Conservation (phyloP, 495 filamentous ascomycete species). For the Aspergillus ostianus region DNA sequence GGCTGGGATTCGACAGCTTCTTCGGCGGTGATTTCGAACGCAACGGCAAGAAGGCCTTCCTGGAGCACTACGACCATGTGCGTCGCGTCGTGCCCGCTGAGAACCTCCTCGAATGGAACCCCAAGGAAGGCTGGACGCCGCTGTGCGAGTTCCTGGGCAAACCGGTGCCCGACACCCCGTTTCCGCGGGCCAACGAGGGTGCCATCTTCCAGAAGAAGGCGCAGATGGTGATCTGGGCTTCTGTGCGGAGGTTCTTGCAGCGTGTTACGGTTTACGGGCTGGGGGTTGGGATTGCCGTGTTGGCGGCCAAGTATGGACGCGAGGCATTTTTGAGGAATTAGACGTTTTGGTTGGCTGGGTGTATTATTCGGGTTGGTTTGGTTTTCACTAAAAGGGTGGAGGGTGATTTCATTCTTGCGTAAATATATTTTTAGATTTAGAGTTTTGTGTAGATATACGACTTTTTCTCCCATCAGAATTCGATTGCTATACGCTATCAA, state of each 20-base stretch:
- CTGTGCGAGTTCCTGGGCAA: constrained; percentile 40
- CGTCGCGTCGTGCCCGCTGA: constrained; percentile 19
- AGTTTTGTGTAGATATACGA: not conserved
- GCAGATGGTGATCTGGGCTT: not conserved
- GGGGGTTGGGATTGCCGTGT: not conserved
- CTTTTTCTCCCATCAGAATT: not conserved
- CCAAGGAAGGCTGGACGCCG: constrained; percentile 41
- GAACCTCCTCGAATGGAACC: constrained; percentile 25
- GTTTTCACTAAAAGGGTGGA: not conserved
- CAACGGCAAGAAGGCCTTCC: constrained; percentile 25
- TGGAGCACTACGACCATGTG: constrained; percentile 27
- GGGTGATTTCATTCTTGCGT: not conserved
- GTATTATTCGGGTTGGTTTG: not conserved
- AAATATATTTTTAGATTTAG: not conserved
- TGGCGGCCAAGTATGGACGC: not conserved
- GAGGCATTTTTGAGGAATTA: not conserved
- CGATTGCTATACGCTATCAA: no score
- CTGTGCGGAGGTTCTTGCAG: not conserved
- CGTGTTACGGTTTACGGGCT: not conserved
- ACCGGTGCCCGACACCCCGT: constrained; percentile 10
- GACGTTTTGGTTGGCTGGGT: not conserved
- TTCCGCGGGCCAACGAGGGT: constrained; percentile 15
- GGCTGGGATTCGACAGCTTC: constrained; percentile 27
- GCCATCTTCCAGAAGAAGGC: constrained; percentile 9
- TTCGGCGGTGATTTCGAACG: constrained; percentile 29